These are phyloP conservation scores for Piper longum DNA, from an alignment of 164 flowering plant species.

Conservation along the genomic window DNA sequence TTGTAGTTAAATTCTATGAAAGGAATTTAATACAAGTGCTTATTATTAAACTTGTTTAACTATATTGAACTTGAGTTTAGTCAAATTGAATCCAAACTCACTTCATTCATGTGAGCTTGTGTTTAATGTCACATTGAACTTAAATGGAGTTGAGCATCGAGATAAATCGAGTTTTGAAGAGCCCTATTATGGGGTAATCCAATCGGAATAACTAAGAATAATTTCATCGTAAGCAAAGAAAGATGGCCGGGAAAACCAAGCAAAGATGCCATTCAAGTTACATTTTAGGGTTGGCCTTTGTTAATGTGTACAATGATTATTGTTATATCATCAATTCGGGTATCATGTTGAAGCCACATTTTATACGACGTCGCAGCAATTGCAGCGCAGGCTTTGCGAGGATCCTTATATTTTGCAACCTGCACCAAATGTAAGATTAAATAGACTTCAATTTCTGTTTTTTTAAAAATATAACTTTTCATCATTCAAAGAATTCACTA, in stretches of 20 bases:
- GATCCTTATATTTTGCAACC: constrained; percentile 65
- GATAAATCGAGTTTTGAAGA: too few species aligned
- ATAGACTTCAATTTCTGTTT: too few species aligned
- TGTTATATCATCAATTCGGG: constrained; percentile 95
- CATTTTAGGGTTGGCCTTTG: constrained; percentile 41
- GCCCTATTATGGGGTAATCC: background rate
- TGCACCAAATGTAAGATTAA: constrained; percentile 7
- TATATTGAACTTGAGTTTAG: too few species aligned
- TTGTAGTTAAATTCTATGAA: too few species aligned
- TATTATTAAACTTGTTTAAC: too few species aligned
- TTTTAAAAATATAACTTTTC: too few species aligned
- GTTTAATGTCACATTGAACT: too few species aligned
- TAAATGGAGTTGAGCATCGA: too few species aligned
- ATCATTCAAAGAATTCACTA: too few species aligned
- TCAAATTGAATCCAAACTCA: too few species aligned
- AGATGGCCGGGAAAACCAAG: background rate
- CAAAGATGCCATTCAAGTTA: constrained; percentile 14
- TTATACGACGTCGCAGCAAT: constrained; percentile 83
- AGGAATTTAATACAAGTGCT: too few species aligned
- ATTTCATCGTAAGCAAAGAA: background rate
- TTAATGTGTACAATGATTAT: constrained; percentile 68
- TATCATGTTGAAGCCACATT: constrained; percentile 89
- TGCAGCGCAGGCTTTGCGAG: constrained; percentile 86
- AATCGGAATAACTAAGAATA: background rate
- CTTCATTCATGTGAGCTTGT: too few species aligned